Evolutionary conservation across 768 basidiomycete species (phyloP).

Genomic region (Russula foetens): DNA sequence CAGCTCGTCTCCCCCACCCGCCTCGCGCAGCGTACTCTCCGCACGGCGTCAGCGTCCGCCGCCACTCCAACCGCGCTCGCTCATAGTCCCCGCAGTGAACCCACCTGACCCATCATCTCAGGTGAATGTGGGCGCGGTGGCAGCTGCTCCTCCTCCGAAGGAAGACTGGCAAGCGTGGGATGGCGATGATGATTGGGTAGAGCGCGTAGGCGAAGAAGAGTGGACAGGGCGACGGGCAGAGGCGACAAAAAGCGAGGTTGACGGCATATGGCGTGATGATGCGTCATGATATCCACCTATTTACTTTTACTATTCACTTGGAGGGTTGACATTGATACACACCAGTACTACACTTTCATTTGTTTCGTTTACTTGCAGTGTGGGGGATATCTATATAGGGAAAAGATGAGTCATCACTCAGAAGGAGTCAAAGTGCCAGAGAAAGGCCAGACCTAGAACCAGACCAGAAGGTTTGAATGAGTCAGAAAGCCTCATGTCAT

Average conservation of each 20-base stretch:
- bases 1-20: conserved; percentile 21
- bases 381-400: neutral
- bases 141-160: conserved; percentile 17
- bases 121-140: conserved; percentile 1
- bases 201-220: conserved; percentile 39
- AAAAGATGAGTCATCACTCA: neutral
- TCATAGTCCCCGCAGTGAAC: conserved; percentile 14
- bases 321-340: neutral
- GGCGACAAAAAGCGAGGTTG: conserved; percentile 30
- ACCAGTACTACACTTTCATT: no score
- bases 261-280: conserved; percentile 23
- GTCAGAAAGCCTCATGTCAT: neutral
- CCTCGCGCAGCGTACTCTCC: neutral
- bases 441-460: no score
- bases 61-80: conserved; percentile 20
- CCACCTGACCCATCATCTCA: conserved; percentile 9
- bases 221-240: conserved; percentile 36
- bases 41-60: conserved; percentile 17
- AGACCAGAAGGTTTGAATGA: neutral
- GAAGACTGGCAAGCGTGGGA: conserved; percentile 41
- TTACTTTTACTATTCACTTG: no score
- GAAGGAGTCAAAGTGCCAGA: neutral
- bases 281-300: neutral
- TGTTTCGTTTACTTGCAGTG: no score
- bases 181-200: conserved; percentile 43